Evolutionary conservation across 352 stramenopile genomes (phyloP).

Genomic region (Thalassiosira mediterranea): DNA sequence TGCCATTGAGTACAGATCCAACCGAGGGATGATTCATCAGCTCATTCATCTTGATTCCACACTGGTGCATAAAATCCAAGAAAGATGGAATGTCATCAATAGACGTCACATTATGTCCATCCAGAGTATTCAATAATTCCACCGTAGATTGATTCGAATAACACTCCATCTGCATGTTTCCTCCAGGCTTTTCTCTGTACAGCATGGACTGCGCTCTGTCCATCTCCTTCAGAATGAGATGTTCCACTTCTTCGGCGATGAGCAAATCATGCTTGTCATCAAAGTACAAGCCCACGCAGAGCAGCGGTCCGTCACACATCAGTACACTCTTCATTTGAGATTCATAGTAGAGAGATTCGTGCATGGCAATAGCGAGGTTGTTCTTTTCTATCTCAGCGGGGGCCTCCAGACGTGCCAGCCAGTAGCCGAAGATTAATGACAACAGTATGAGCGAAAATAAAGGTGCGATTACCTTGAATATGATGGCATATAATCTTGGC

Average conservation of each 20-base stretch:
- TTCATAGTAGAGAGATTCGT: background rate
- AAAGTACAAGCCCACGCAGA: background rate
- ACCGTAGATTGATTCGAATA: background rate
- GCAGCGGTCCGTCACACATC: background rate
- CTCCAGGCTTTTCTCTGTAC: background rate
- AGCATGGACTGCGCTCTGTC: background rate
- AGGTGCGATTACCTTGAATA: slow-evolving; percentile 46
- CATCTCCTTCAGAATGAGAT: background rate
- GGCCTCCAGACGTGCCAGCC: slow-evolving; percentile 41
- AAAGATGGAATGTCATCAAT: background rate
- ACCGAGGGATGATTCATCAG: background rate
- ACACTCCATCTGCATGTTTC: no score
- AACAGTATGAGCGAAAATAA: slow-evolving; percentile 47
- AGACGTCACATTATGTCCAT: background rate
- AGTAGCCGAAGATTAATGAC: slow-evolving; percentile 35
- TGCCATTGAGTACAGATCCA: no score
- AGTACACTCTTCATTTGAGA: background rate
- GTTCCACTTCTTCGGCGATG: background rate
- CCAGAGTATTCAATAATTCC: background rate
- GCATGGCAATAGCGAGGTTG: slow-evolving; percentile 29
- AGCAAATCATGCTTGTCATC: background rate
- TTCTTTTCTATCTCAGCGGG: slow-evolving; percentile 38
- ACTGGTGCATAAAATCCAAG: background rate
- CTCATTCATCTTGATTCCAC: background rate
- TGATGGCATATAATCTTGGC: slow-evolving; percentile 37